phyloP scores from a whole-genome alignment of 441 rosid genomes.

The Pelargonium citronellum region DNA sequence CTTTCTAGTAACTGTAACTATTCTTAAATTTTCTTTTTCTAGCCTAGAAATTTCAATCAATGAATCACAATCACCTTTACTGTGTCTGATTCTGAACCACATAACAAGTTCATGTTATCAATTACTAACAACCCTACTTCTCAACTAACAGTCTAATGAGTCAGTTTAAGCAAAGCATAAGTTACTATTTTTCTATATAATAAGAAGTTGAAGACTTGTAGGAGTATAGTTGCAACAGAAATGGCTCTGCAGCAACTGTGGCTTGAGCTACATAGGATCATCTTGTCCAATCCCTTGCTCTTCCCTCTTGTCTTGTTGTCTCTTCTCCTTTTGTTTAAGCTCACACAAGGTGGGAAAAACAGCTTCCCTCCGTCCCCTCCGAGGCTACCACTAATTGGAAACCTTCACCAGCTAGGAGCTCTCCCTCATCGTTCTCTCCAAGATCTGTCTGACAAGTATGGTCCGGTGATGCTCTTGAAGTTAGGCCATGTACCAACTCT shows the following conservation, averaged over 20 bases:
- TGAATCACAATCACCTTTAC: too few species aligned
- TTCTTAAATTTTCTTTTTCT: too few species aligned
- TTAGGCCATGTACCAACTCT: constrained; percentile 24
- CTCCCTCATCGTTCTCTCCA: constrained; percentile 26
- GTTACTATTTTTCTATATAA: background rate
- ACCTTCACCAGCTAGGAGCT: constrained; percentile 31
- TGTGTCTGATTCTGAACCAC: too few species aligned
- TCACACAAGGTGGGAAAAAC: constrained; percentile 14
- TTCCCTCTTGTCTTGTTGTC: constrained; percentile 3
- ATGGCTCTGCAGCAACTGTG: constrained; percentile 1
- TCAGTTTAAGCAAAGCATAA: too few species aligned
- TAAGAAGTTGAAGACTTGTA: background rate
- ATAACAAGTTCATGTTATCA: too few species aligned
- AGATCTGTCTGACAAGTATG: constrained; percentile 25
- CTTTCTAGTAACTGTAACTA: too few species aligned
- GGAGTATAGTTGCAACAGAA: background rate
- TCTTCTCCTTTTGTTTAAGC: background rate
- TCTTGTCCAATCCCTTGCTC: background rate
- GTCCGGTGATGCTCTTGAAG: constrained; percentile 30
- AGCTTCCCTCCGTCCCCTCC: constrained; percentile 41
- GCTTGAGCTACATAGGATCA: background rate
- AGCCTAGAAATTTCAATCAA: too few species aligned
- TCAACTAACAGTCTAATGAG: too few species aligned
- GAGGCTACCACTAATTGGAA: constrained; percentile 32
- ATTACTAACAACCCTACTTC: too few species aligned